Percentiles rank a stretch among this genome's conserved stretches.
Evolutionary conservation across 305 asterid genomes (phyloP).

Genomic region (Striga hermonthica): DNA sequence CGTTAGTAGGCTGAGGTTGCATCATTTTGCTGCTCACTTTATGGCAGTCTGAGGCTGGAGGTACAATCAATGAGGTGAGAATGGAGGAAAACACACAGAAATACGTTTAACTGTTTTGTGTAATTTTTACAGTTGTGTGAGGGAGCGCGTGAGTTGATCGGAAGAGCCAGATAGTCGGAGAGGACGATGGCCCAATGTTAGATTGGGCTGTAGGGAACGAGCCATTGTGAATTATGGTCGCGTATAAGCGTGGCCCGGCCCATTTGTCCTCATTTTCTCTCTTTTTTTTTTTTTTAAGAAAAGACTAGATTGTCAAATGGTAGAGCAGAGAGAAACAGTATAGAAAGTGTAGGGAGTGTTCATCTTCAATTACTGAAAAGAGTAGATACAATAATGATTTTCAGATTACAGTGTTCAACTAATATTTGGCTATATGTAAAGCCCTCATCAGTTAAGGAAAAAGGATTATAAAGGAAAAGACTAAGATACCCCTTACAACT

Average conservation of each 20-base stretch:
- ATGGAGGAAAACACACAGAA: not conserved
- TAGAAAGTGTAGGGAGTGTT: too few species aligned
- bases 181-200: not conserved
- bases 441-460: too few species aligned
- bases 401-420: too few species aligned
- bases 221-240: not conserved
- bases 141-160: not conserved
- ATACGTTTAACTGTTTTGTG: not conserved
- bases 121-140: slow-evolving; percentile 4
- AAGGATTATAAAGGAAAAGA: too few species aligned
- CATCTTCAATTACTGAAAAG: too few species aligned
- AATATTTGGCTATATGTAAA: too few species aligned
- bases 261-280: not conserved
- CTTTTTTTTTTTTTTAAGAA: too few species aligned
- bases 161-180: not conserved
- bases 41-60: not conserved
- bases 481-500: too few species aligned
- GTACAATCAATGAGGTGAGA: not conserved
- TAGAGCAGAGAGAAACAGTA: too few species aligned
- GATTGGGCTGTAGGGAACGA: not conserved
- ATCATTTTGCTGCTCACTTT: slow-evolving; percentile 30
- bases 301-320: too few species aligned
- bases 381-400: too few species aligned
- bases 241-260: not conserved
- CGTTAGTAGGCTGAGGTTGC: slow-evolving; percentile 71